A percentile compares a stretch with the other conserved stretches of the same genome.
phyloP scores from a whole-genome alignment of 306 rosid genomes.

The Rubus idaeus region DNA sequence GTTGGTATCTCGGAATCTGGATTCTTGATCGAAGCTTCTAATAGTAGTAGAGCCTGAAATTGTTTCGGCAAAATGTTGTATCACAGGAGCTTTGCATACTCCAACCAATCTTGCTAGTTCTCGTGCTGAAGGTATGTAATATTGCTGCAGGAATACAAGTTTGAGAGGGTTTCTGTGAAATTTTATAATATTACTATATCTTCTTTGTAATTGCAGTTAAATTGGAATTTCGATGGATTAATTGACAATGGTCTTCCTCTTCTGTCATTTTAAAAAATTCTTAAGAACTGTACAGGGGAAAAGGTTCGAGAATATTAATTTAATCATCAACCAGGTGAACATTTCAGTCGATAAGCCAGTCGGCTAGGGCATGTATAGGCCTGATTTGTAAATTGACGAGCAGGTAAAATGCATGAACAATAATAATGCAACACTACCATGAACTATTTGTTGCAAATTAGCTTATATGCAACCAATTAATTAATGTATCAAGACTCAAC shows the following conservation, averaged over 20 bases:
- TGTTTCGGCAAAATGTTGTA: slow-evolving; percentile 82
- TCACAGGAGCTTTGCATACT: slow-evolving; percentile 85
- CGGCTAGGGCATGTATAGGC: neutral
- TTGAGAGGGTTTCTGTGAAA: slow-evolving; percentile 10
- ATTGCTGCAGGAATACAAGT: slow-evolving; percentile 50
- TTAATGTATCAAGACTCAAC: neutral
- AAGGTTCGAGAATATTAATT: too few species aligned
- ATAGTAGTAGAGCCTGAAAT: slow-evolving; percentile 78
- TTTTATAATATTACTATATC: neutral
- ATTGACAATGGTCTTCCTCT: neutral
- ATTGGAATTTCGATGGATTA: neutral
- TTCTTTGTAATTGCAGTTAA: neutral
- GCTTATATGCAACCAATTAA: neutral
- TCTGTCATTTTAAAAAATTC: too few species aligned
- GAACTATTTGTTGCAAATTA: neutral
- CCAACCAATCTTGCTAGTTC: slow-evolving; percentile 79
- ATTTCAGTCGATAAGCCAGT: neutral
- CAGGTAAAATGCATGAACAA: neutral
- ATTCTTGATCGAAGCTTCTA: slow-evolving; percentile 71
- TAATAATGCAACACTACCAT: neutral
- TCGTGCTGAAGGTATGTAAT: slow-evolving; percentile 64
- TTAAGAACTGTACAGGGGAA: too few species aligned
- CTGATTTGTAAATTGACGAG: neutral
- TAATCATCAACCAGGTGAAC: neutral
- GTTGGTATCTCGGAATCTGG: slow-evolving; percentile 54